Conservation (phyloP, 2,329 filamentous ascomycete genomes). For the Coniella vitis region DNA sequence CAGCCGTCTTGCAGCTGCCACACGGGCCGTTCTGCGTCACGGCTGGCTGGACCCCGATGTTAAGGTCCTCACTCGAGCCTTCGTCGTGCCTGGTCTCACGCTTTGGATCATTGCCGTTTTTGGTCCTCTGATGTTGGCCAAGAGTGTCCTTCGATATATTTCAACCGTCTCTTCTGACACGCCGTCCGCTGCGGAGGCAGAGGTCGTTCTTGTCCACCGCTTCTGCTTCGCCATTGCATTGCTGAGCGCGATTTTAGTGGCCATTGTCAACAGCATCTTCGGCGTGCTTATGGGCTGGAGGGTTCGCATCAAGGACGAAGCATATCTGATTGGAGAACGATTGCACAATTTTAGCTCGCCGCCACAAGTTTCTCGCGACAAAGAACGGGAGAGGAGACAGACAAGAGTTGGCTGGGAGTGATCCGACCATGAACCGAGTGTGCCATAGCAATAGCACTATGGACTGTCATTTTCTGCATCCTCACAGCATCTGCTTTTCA, state of each 20-base stretch:
- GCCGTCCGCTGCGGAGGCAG: slow-evolving; percentile 21
- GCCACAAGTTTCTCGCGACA: slow-evolving; percentile 23
- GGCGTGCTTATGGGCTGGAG: slow-evolving; percentile 69
- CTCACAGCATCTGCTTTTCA: too few relatives aligned
- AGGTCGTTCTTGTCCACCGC: slow-evolving; percentile 38
- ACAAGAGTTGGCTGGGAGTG: slow-evolving; percentile 15
- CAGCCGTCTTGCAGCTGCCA: slow-evolving; percentile 65
- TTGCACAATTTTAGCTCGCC: slow-evolving; percentile 78
- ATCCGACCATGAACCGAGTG: slow-evolving; percentile 4
- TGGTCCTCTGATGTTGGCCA: slow-evolving; percentile 56
- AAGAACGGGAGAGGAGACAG: slow-evolving; percentile 11
- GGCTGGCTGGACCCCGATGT: slow-evolving; percentile 78
- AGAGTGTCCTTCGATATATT: slow-evolving; percentile 36
- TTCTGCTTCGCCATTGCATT: slow-evolving; percentile 64
- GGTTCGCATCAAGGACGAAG: slow-evolving; percentile 80
- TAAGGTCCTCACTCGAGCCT: slow-evolving; percentile 71
- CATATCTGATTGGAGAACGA: slow-evolving; percentile 89
- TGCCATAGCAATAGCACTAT: not conserved
- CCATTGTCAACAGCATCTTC: slow-evolving; percentile 44
- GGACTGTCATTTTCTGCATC: not conserved
- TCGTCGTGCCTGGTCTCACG: slow-evolving; percentile 69
- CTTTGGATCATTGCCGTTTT: slow-evolving; percentile 57
- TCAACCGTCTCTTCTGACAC: slow-evolving; percentile 13
- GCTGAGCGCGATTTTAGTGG: slow-evolving; percentile 38
- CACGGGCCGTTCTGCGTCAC: slow-evolving; percentile 64